A percentile compares a stretch with the other conserved stretches of the same genome.
These are phyloP conservation scores for Talaromyces islandicus DNA, from an alignment of 2,329 filamentous ascomycete genomes.

Conservation along the genomic window DNA sequence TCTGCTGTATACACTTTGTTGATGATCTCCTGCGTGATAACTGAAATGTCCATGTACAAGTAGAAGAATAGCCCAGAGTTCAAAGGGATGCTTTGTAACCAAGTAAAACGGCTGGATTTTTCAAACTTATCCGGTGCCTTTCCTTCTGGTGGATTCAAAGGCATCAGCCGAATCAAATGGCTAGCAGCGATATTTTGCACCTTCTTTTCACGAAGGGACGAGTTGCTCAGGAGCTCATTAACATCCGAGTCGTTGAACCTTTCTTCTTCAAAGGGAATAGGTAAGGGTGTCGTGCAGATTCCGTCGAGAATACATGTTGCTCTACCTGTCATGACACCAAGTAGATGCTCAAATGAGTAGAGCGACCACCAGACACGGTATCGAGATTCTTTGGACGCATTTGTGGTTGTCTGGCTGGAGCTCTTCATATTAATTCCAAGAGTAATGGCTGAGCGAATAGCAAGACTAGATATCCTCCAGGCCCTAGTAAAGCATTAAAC, in stretches of 20 bases:
- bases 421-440: constrained; percentile 42
- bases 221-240: constrained; percentile 27
- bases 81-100: constrained; percentile 30
- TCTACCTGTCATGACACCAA: constrained; percentile 42
- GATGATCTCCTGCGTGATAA: constrained; percentile 36
- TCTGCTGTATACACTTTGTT: constrained; percentile 38
- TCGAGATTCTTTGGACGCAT: constrained; percentile 39
- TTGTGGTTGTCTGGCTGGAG: constrained; percentile 29
- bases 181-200: constrained; percentile 25
- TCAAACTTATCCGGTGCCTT: constrained; percentile 18
- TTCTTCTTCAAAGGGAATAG: constrained; percentile 36
- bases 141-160: constrained; percentile 23
- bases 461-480: constrained; percentile 38
- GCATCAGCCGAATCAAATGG: constrained; percentile 24
- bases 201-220: constrained; percentile 23
- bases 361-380: constrained; percentile 43
- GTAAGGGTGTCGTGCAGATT: constrained; percentile 38
- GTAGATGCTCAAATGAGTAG: constrained; percentile 38
- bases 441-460: constrained; percentile 37
- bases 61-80: constrained; percentile 32
- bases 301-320: constrained; percentile 37
- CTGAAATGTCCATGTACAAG: constrained; percentile 33
- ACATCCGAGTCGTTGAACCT: constrained; percentile 27
- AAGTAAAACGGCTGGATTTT: constrained; percentile 14
- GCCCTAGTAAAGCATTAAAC: constrained; percentile 22